Conservation (phyloP, 345 rosid genomes). For the Arabidopsis thaliana region DNA sequence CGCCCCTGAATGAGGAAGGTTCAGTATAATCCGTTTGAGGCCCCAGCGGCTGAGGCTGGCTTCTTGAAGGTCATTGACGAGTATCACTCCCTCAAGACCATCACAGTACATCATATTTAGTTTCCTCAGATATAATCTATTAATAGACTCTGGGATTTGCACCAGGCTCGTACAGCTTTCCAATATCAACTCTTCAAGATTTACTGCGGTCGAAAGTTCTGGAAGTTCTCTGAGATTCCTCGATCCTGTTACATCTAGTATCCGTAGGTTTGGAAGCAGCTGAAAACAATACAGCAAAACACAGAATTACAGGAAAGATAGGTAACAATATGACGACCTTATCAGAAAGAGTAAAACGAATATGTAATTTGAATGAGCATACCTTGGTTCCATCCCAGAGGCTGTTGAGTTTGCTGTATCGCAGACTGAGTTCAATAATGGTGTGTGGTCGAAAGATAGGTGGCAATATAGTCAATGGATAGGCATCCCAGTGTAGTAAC, state of each 20-base stretch:
- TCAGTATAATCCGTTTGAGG: no score
- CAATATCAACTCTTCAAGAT: constrained; percentile 3
- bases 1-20: no score
- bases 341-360: no score
- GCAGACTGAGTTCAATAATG: constrained; percentile 3
- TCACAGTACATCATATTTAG: no score
- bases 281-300: no score
- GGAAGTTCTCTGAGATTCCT: constrained; percentile 8
- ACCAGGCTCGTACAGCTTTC: background rate
- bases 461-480: background rate
- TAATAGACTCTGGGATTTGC: background rate
- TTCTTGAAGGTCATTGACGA: no score
- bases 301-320: no score
- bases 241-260: constrained; percentile 28
- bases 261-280: no score
- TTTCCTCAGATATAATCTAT: background rate
- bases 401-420: background rate
- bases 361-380: no score
- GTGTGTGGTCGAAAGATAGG: background rate
- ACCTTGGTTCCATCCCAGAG: background rate
- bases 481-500: constrained; percentile 38
- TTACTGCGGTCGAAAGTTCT: background rate
- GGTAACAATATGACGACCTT: no score
- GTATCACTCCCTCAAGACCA: no score
- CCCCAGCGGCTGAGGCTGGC: no score